Evolutionary conservation across 352 stramenopile genomes (phyloP), one percentile per base, ranked within the genome.

Genomic region (Discostella stelligera): DNA sequence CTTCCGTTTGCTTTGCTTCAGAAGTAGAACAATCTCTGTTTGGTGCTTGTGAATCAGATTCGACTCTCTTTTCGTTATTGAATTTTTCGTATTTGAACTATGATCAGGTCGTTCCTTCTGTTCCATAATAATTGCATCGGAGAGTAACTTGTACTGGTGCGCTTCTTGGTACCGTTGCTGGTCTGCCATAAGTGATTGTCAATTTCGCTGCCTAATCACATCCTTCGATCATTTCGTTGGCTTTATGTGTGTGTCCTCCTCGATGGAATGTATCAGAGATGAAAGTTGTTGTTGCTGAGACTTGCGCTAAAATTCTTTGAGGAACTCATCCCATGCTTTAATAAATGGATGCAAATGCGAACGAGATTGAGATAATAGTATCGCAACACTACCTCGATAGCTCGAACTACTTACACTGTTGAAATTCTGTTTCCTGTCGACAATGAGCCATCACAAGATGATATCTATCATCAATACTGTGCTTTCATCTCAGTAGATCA

Each of bases 231-330:
- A 98, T 77, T 98, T 98, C 16, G 93, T 94, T 9, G 94, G 18
- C 10, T 60, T 59, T 18, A 30, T 37, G 18, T 61, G 55, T 37
- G 97, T 91, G 54, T 97, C 92, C 63, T 96, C 84, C 59, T 96
- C 88, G 23, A 98, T 73, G 62, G 92, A 91, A 61, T 97, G 87
- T 79, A 97, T 93, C 58, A 98, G 96, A 18, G 95, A 92, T 20
- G 85, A 80, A 18, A 98, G 71, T 25, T 97, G 93, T 11, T 79
- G 39, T 3, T 83, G 81, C 64, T 96, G 88, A 11, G 95, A 94
- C 94, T 98, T 98, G 60, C 89, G 87, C 85, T 98, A 95, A 77
- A 97, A 98, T 63, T 97, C 95, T 64, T 97, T 89, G 80, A 98
- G 91, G 82, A 98, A 98, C 79, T 96, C 91, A 77, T 98, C 95